Base-by-base conservation (phyloP, 2,329 filamentous ascomycete species). In the Ustulina deusta region DNA sequence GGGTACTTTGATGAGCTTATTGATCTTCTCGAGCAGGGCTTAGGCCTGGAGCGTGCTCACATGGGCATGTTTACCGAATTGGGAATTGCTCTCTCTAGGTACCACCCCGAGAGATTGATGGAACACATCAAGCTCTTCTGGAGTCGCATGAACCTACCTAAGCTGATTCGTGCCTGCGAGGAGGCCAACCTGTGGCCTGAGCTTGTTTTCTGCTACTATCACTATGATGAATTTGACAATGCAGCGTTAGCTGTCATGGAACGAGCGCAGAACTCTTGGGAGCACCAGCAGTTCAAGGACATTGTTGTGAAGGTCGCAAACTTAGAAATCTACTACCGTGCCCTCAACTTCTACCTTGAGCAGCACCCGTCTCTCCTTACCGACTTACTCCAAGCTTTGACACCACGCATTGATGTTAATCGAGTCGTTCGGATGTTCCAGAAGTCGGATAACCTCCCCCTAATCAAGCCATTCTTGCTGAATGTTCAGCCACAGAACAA, bases 1-100 rank as follows among this genome's bases (percentile, higher is more conserved):
- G 96, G 96, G 66, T 99, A 97, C 87, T 99, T 99, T 74, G 96
- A 99, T 74, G 96, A 99, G 84, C 91, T 99, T 70, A 99, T 99
- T 76, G 88, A 90, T 74, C 87, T 99, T 56, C 89, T 99, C 38
- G 95, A 99, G 83, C 94, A 97, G 78, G 96, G 97, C 75, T 89
- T 99, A 63, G 96, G 96, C 69, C 87, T 98, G 60, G 94, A 97
- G 83, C 89, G 91, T 74, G 93, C 91, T 27, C 94, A 98, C 78
- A 97, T 97, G 94, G 95, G 93, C 32, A 94, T 99, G 88, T 99
- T 99, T 82, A 98, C 95, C 0, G 90, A 93, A 75, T 83, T 99
- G 17, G 96, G 94, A 46, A 94, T 97, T 81, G 94, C 94, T 5
- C 85, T 99, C 51, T 92, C 94, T 73, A 97, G 93, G 81, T 99